phyloP scores from a whole-genome alignment of 331 rosid genomes.

The Dryas integrifolia region DNA sequence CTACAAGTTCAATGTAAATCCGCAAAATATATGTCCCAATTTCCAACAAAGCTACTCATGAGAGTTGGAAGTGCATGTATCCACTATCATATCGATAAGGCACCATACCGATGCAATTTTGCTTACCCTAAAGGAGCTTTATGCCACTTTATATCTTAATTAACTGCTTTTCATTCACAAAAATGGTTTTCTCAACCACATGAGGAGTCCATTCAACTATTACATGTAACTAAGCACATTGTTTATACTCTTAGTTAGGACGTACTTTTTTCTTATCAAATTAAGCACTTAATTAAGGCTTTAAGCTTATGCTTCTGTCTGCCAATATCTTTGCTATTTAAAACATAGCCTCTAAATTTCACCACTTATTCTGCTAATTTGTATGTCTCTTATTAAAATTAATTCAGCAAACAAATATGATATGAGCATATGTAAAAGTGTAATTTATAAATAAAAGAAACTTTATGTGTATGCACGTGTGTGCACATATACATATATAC shows the following conservation, averaged over 20 bases:
- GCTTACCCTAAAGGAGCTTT: conserved; percentile 23
- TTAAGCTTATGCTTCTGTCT: conserved; percentile 21
- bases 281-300: conserved; percentile 8
- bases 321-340: not conserved
- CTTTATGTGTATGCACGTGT: too few species aligned
- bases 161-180: not conserved
- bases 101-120: conserved; percentile 21
- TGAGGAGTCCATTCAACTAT: conserved; percentile 13
- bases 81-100: conserved; percentile 1
- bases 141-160: not conserved
- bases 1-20: conserved; percentile 37
- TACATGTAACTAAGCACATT: not conserved
- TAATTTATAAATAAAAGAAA: too few species aligned
- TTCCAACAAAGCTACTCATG: conserved; percentile 21
- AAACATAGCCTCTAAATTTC: not conserved
- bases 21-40: conserved; percentile 29
- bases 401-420: too few species aligned
- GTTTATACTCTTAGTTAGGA: conserved; percentile 4
- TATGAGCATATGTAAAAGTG: too few species aligned
- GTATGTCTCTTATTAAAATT: not conserved
- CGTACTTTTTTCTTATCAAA: not conserved
- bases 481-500: too few species aligned
- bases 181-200: conserved; percentile 3
- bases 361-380: not conserved
- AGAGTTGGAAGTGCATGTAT: conserved; percentile 11